phyloP scores from a whole-genome alignment of 2,329 filamentous ascomycete species.

The Alternaria alternata region DNA sequence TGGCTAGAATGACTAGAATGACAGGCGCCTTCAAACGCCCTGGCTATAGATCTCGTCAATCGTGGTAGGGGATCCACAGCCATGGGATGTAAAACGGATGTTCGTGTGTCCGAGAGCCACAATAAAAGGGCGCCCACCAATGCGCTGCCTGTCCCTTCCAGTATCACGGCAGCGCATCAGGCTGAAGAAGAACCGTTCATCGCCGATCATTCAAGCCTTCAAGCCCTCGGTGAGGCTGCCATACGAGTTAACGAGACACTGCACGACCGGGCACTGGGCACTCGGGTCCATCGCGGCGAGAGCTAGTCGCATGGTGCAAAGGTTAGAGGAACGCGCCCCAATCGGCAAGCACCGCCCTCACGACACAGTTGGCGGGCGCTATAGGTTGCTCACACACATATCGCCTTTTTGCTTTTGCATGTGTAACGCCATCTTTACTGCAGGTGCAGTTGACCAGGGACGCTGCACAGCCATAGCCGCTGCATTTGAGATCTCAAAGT shows the following conservation, averaged over 20 bases:
- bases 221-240: slow-evolving; percentile 10
- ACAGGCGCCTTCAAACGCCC: slow-evolving; percentile 32
- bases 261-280: slow-evolving; percentile 4
- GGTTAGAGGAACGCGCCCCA: slow-evolving; percentile 7
- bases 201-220: slow-evolving; percentile 31
- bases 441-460: slow-evolving; percentile 22
- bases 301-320: slow-evolving; percentile 10
- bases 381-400: neutral
- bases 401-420: slow-evolving; percentile 27
- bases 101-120: slow-evolving; percentile 16
- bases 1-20: slow-evolving; percentile 14
- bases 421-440: slow-evolving; percentile 22
- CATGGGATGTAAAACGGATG: slow-evolving; percentile 21
- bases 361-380: neutral
- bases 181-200: slow-evolving; percentile 25
- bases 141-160: slow-evolving; percentile 23
- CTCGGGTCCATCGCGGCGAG: neutral
- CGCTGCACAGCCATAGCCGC: slow-evolving; percentile 19
- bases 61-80: slow-evolving; percentile 24
- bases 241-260: neutral
- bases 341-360: slow-evolving; percentile 22
- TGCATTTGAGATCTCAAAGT: neutral
- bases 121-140: slow-evolving; percentile 8
- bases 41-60: slow-evolving; percentile 16
- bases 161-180: slow-evolving; percentile 17